Evolutionary conservation across 2,329 filamentous ascomycete species (phyloP).

Genomic region (Thielaviopsis musarum): DNA sequence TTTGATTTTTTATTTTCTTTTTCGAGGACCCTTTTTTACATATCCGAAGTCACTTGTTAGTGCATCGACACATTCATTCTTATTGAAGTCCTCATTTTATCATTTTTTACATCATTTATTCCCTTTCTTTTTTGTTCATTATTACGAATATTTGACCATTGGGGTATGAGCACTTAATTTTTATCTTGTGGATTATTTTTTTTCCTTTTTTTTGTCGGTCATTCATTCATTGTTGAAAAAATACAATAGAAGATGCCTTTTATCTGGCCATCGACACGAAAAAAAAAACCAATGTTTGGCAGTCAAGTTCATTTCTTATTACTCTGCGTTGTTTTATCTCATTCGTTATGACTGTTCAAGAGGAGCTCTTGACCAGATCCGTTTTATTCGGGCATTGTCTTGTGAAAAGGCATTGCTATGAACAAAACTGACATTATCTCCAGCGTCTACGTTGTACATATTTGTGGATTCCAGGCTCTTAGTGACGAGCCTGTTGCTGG

Average conservation of each 20-base stretch:
- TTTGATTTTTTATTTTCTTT: slow-evolving; percentile 1
- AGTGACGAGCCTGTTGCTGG: no score
- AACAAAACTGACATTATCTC: no score
- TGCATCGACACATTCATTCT: slow-evolving; percentile 4
- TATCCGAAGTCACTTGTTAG: neutral
- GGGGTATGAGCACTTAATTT: slow-evolving; percentile 3
- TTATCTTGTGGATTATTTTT: neutral
- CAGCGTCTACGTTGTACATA: no score
- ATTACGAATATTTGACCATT: neutral
- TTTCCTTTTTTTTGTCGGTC: neutral
- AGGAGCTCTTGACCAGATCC: no score
- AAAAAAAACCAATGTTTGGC: neutral
- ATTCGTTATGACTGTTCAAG: neutral
- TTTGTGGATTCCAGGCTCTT: no score
- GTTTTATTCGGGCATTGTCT: no score
- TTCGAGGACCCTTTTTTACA: neutral
- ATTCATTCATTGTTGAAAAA: neutral
- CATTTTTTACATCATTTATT: neutral
- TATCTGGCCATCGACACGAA: neutral
- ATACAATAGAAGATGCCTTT: neutral
- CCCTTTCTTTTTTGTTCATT: slow-evolving; percentile 1
- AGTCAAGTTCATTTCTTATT: neutral
- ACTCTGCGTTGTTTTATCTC: neutral
- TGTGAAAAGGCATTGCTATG: no score
- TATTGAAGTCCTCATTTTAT: slow-evolving; percentile 1